Evolutionary conservation across 306 rosid species (phyloP).

Genomic region (Trifolium pratense): DNA sequence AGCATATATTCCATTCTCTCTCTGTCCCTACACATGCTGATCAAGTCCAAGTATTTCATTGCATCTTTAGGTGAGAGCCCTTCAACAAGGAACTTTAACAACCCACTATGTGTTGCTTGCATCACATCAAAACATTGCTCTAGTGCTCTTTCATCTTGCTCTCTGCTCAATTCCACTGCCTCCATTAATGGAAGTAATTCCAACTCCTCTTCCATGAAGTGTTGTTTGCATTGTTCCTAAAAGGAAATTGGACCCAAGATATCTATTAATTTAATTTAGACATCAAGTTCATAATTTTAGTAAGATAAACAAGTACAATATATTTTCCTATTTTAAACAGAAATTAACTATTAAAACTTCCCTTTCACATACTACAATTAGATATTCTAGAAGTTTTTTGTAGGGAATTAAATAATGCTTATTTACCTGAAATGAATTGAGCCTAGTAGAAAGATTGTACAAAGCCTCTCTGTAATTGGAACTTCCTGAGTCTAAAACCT

Average conservation of each 20-base stretch:
- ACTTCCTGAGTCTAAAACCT: slow-evolving; percentile 66
- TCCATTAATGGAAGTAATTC: slow-evolving; percentile 71
- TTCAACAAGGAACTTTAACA: slow-evolving; percentile 69
- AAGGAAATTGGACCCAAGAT: neutral
- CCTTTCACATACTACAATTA: too few relatives aligned
- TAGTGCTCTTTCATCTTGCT: slow-evolving; percentile 52
- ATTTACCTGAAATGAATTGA: slow-evolving; percentile 62
- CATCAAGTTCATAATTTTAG: slow-evolving; percentile 11
- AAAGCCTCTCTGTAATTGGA: slow-evolving; percentile 60
- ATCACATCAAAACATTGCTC: slow-evolving; percentile 69
- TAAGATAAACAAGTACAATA: too few relatives aligned
- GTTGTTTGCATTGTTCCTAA: slow-evolving; percentile 70
- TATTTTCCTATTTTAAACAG: too few relatives aligned
- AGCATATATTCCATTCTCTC: slow-evolving; percentile 53
- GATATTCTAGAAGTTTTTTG: neutral
- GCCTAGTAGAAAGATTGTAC: slow-evolving; percentile 58
- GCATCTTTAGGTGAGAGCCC: slow-evolving; percentile 71
- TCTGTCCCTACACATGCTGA: slow-evolving; percentile 49
- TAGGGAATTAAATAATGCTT: slow-evolving; percentile 6
- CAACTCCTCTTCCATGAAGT: slow-evolving; percentile 71
- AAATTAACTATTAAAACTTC: too few relatives aligned
- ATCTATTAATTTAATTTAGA: neutral
- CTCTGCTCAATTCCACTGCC: slow-evolving; percentile 69
- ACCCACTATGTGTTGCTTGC: slow-evolving; percentile 71
- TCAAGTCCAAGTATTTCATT: slow-evolving; percentile 70